Percentiles rank a stretch among this genome's conserved stretches.
Evolutionary conservation across 2,329 filamentous ascomycete species (phyloP).

Genomic region (Didymella arachidicola): DNA sequence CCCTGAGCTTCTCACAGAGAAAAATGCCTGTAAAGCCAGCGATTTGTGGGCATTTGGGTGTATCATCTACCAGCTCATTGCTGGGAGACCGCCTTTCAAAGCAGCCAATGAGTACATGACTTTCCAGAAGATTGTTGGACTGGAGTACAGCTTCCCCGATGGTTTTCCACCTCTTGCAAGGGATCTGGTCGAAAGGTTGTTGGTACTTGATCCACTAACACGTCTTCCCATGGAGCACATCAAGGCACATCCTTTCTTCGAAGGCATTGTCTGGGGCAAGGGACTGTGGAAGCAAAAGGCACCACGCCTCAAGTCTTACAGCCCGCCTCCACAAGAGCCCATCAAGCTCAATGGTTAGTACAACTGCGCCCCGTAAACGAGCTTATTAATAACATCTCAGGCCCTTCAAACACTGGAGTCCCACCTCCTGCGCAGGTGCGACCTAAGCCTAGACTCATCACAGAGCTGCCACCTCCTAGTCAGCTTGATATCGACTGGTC

Average conservation of each 20-base stretch:
- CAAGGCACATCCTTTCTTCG: conserved; percentile 95
- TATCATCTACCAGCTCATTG: conserved; percentile 93
- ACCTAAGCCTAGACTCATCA: conserved; percentile 78
- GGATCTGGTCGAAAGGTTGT: conserved; percentile 86
- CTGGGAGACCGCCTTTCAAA: conserved; percentile 97
- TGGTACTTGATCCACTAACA: conserved; percentile 86
- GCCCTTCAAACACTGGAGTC: conserved; percentile 41
- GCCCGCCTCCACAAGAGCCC: conserved; percentile 77
- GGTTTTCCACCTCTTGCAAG: conserved; percentile 87
- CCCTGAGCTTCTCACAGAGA: conserved; percentile 93
- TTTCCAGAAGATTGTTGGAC: conserved; percentile 94
- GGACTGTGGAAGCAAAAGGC: conserved; percentile 88
- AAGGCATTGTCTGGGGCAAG: conserved; percentile 83
- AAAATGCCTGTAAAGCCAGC: conserved; percentile 96
- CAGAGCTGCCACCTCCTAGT: conserved; percentile 93
- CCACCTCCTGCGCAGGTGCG: conserved; percentile 50
- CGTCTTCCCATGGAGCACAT: conserved; percentile 94
- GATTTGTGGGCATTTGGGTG: conserved; percentile 99
- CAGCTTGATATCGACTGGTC: conserved; percentile 99
- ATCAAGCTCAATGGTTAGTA: conserved; percentile 56
- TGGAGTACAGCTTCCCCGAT: conserved; percentile 92
- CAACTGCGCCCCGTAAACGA: conserved; percentile 15
- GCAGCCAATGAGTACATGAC: conserved; percentile 94
- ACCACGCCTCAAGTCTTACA: conserved; percentile 83
- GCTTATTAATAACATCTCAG: conserved; percentile 29